Percentiles rank a stretch among this genome's conserved stretches.
phyloP scores from a whole-genome alignment of 202 grass and related monocot species.

The Hordeum pubiflorum region DNA sequence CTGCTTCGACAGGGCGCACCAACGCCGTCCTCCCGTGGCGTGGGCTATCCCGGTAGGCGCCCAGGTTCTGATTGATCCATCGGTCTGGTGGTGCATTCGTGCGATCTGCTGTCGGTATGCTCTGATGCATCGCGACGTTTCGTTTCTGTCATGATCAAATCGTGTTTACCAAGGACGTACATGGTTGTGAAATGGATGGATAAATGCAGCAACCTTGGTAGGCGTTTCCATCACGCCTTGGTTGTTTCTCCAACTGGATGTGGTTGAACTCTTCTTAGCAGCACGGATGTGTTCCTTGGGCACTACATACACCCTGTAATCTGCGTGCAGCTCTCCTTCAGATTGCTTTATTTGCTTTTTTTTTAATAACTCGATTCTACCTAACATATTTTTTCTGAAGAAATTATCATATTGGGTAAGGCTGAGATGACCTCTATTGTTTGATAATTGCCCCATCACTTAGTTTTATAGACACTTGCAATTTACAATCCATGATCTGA shows the following conservation, averaged over 20 bases:
- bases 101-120: background rate
- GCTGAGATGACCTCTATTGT: background rate
- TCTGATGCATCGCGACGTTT: background rate
- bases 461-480: background rate
- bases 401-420: background rate
- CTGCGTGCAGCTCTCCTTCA: background rate
- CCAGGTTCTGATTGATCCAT: background rate
- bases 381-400: background rate
- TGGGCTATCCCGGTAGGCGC: too few relatives aligned
- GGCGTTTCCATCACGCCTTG: too few relatives aligned
- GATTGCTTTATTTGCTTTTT: background rate
- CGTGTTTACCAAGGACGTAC: background rate
- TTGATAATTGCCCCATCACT: background rate
- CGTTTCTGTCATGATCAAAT: background rate
- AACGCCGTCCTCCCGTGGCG: too few relatives aligned
- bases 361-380: background rate
- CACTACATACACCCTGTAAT: background rate
- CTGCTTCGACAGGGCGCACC: background rate
- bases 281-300: background rate
- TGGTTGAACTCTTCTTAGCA: background rate
- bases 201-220: background rate
- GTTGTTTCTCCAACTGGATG: background rate
- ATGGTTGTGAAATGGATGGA: background rate
- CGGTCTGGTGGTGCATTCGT: background rate
- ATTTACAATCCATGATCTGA: background rate